These are phyloP conservation scores for Cladosporium sp. DNA, from an alignment of 2,329 filamentous ascomycete species.

Conservation along the genomic window DNA sequence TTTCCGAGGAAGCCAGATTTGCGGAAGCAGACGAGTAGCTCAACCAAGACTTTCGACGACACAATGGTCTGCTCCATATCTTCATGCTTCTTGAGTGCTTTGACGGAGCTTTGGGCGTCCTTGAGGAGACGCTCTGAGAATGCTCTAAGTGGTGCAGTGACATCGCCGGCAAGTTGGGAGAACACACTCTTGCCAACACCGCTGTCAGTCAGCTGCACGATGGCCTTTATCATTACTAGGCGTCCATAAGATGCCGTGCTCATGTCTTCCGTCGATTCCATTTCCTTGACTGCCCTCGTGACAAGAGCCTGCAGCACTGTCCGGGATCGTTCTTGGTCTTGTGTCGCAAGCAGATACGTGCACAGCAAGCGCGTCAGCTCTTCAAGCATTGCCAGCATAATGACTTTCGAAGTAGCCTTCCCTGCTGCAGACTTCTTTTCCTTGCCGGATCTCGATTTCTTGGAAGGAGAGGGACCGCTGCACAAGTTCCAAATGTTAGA, in stretches of 20 bases:
- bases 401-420: neutral
- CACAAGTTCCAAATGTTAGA: slow-evolving; percentile 4
- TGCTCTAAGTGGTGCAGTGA: neutral
- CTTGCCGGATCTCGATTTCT: slow-evolving; percentile 8
- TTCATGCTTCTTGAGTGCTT: slow-evolving; percentile 11
- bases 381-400: slow-evolving; percentile 13
- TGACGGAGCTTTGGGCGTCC: slow-evolving; percentile 4
- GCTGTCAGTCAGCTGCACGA: neutral
- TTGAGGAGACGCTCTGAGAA: slow-evolving; percentile 2
- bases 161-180: neutral
- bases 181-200: slow-evolving; percentile 3
- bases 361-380: slow-evolving; percentile 14
- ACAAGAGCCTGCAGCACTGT: neutral
- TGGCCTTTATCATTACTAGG: slow-evolving; percentile 3
- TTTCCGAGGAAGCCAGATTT: neutral
- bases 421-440: neutral
- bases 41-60: neutral
- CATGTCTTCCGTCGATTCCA: neutral
- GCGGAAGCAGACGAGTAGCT: slow-evolving; percentile 11
- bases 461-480: neutral
- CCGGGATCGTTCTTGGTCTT: slow-evolving; percentile 27
- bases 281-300: neutral
- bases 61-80: neutral
- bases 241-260: neutral
- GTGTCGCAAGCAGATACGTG: slow-evolving; percentile 23